Conservation (phyloP, 495 filamentous ascomycete genomes). For the Aspergillus ellipticus region DNA sequence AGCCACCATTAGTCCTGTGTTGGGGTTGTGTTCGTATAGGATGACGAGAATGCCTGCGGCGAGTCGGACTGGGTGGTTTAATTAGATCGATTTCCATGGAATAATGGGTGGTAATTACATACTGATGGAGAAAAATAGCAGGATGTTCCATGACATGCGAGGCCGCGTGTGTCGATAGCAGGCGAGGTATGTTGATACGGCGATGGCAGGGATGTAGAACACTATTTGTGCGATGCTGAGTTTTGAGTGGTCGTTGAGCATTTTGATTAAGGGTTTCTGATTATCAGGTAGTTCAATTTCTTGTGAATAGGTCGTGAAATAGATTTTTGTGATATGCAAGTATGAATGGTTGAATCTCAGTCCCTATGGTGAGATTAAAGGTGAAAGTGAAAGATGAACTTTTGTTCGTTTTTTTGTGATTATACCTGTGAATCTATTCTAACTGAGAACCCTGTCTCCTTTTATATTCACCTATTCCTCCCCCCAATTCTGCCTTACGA, state of each 20-base stretch:
- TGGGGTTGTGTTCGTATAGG: slow-evolving; percentile 17
- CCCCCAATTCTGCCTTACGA: no score
- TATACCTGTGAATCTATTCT: no score
- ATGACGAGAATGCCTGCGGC: slow-evolving; percentile 20
- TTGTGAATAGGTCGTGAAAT: no score
- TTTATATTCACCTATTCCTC: neutral
- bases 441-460: neutral
- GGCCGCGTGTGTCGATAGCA: slow-evolving; percentile 20
- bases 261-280: neutral
- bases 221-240: slow-evolving; percentile 23
- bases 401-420: no score
- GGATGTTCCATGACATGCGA: slow-evolving; percentile 18
- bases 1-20: slow-evolving; percentile 19
- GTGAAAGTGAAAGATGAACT: no score
- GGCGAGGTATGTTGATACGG: slow-evolving; percentile 12
- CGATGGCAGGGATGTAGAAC: slow-evolving; percentile 21
- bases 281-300: no score
- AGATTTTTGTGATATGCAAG: no score
- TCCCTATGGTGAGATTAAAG: no score
- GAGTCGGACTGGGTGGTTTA: slow-evolving; percentile 25
- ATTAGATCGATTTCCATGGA: no score
- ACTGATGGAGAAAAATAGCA: slow-evolving; percentile 16
- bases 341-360: no score
- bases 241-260: slow-evolving; percentile 23
- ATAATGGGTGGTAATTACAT: neutral